These are phyloP conservation scores for Crithidia thermophila DNA, from an alignment of 208 protist genomes.

Conservation along the genomic window DNA sequence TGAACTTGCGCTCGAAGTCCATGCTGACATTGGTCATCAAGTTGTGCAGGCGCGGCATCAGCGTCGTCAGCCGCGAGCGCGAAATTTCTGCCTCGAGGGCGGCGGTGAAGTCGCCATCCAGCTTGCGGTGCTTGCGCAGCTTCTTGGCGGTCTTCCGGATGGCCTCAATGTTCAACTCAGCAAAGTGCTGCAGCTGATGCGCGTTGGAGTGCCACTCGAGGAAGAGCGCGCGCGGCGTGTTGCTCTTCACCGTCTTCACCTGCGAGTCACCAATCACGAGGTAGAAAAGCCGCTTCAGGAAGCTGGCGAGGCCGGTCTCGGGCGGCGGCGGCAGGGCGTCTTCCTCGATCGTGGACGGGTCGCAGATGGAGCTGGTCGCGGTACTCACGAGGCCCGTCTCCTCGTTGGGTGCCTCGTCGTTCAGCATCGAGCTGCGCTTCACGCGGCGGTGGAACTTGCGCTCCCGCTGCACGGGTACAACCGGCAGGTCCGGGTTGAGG, in stretches of 20 bases:
- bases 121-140: slow-evolving; percentile 81
- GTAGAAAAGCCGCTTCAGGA: slow-evolving; percentile 73
- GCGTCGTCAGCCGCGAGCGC: slow-evolving; percentile 69
- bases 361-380: slow-evolving; percentile 35
- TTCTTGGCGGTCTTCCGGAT: slow-evolving; percentile 90
- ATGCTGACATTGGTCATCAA: slow-evolving; percentile 65
- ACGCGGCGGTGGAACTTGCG: slow-evolving; percentile 65
- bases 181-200: slow-evolving; percentile 90
- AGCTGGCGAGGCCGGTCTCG: slow-evolving; percentile 28
- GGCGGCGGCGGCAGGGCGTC: slow-evolving; percentile 9
- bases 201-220: slow-evolving; percentile 90
- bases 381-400: slow-evolving; percentile 34
- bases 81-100: slow-evolving; percentile 77
- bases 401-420: slow-evolving; percentile 32
- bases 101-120: slow-evolving; percentile 71
- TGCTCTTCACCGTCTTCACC: slow-evolving; percentile 51
- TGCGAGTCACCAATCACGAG: slow-evolving; percentile 84
- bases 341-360: slow-evolving; percentile 39
- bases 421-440: slow-evolving; percentile 14
- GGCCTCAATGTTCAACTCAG: slow-evolving; percentile 88
- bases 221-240: slow-evolving; percentile 78
- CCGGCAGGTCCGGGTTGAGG: slow-evolving; percentile 57
- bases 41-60: slow-evolving; percentile 73
- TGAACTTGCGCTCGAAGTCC: slow-evolving; percentile 90
- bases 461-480: slow-evolving; percentile 28